Conservation (phyloP, 441 rosid genomes). For the Arabidopsis lyrata region DNA sequence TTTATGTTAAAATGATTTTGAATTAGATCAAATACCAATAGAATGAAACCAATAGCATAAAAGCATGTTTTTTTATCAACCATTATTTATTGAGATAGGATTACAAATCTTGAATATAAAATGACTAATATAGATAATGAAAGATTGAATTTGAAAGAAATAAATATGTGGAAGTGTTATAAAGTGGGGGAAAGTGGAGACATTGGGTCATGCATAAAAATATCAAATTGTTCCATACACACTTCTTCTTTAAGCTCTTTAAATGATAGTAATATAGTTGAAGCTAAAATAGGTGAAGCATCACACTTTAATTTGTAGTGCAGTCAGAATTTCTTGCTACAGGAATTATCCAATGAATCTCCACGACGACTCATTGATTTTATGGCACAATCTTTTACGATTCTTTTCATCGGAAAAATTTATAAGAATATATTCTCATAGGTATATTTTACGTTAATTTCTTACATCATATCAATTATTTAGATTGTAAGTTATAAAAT, state of each 20-base stretch:
- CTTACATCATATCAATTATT: background rate
- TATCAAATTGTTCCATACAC: conserved; percentile 17
- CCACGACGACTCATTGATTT: conserved; percentile 7
- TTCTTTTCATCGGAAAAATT: background rate
- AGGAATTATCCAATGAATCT: conserved; percentile 16
- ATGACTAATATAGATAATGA: background rate
- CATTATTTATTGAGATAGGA: background rate
- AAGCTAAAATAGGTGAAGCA: conserved; percentile 27
- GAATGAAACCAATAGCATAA: conserved; percentile 13
- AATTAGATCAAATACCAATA: background rate
- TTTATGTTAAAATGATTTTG: background rate
- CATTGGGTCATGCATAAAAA: conserved; percentile 24
- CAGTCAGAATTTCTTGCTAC: conserved; percentile 15
- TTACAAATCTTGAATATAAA: background rate
- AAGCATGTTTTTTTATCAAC: background rate
- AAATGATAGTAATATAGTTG: conserved; percentile 30
- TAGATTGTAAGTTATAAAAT: background rate
- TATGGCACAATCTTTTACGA: conserved; percentile 9
- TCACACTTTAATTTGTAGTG: conserved; percentile 24
- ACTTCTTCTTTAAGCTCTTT: background rate
- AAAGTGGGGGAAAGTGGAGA: conserved; percentile 36
- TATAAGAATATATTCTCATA: background rate
- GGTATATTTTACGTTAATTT: background rate
- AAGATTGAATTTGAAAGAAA: background rate
- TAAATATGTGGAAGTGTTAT: conserved; percentile 4